These are phyloP conservation scores for Ganoderma multipileum DNA, from an alignment of 1,284 basidiomycete genomes.

Conservation along the genomic window DNA sequence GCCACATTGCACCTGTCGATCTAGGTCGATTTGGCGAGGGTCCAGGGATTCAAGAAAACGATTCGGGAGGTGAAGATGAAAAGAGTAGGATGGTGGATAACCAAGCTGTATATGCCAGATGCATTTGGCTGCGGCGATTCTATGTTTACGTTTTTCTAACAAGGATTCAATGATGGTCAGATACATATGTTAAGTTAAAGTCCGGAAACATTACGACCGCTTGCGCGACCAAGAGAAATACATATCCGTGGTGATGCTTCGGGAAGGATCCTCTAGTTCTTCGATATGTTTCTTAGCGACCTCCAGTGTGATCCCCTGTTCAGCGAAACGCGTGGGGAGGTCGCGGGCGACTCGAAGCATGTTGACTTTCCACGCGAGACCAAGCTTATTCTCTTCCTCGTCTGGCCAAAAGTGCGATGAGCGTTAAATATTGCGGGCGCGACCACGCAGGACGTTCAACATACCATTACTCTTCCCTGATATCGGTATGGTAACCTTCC, in stretches of 20 bases:
- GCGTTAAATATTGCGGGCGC: too few species aligned
- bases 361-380: constrained; percentile 5
- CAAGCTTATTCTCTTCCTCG: background rate
- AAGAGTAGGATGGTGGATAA: too few species aligned
- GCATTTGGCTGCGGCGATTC: background rate
- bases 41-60: too few species aligned
- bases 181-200: background rate
- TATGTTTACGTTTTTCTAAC: background rate
- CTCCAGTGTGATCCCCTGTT: constrained; percentile 3
- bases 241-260: constrained; percentile 19
- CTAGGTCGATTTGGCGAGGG: too few species aligned
- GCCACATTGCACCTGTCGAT: too few species aligned
- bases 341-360: constrained; percentile 5
- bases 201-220: background rate
- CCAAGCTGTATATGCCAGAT: background rate
- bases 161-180: background rate
- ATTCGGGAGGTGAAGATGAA: too few species aligned
- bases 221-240: constrained; percentile 18
- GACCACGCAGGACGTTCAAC: background rate
- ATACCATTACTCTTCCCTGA: background rate
- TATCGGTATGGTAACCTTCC: background rate
- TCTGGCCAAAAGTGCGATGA: background rate
- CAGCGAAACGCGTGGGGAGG: constrained; percentile 4
- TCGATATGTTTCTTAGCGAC: background rate
- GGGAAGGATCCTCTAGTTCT: constrained; percentile 12